Conservation (phyloP, 2,329 filamentous ascomycete genomes). For the Sphaceloma murrayae region DNA sequence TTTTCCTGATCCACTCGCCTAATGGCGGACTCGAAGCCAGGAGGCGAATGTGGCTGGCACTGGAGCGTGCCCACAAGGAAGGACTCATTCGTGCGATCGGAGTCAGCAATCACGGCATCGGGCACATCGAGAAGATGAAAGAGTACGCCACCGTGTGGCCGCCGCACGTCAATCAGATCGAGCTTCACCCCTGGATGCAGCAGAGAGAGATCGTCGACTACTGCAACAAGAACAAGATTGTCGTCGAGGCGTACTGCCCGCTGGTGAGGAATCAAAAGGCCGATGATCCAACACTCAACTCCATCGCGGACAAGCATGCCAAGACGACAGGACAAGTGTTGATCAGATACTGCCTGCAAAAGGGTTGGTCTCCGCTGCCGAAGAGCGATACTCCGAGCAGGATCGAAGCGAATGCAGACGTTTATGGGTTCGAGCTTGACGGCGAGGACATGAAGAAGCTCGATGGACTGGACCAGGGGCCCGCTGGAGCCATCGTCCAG, state of each 20-base stretch:
- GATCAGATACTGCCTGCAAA: constrained; percentile 73
- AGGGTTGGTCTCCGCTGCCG: constrained; percentile 58
- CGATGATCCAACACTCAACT: constrained; percentile 55
- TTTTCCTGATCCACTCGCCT: constrained; percentile 61
- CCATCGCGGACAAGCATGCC: constrained; percentile 59
- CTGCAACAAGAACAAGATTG: constrained; percentile 49
- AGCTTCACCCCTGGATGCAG: constrained; percentile 66
- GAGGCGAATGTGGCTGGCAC: constrained; percentile 55
- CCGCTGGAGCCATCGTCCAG: constrained; percentile 27
- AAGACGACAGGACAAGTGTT: constrained; percentile 69
- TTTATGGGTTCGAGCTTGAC: constrained; percentile 52
- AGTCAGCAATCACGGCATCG: constrained; percentile 61
- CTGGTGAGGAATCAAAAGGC: constrained; percentile 63
- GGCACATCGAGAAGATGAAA: constrained; percentile 60
- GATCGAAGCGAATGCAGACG: constrained; percentile 55
- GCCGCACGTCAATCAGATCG: constrained; percentile 64
- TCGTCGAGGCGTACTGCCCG: constrained; percentile 56
- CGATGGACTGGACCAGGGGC: constrained; percentile 39
- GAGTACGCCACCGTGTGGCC: constrained; percentile 56
- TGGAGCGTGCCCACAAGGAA: constrained; percentile 52
- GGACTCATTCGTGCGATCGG: constrained; percentile 57
- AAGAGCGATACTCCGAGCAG: constrained; percentile 62
- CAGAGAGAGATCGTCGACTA: constrained; percentile 51
- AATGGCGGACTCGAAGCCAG: constrained; percentile 46
- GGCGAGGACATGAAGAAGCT: constrained; percentile 48